Conservation (phyloP, 1,139 yeast species). For the Zygosaccharomyces pseudobailii region DNA sequence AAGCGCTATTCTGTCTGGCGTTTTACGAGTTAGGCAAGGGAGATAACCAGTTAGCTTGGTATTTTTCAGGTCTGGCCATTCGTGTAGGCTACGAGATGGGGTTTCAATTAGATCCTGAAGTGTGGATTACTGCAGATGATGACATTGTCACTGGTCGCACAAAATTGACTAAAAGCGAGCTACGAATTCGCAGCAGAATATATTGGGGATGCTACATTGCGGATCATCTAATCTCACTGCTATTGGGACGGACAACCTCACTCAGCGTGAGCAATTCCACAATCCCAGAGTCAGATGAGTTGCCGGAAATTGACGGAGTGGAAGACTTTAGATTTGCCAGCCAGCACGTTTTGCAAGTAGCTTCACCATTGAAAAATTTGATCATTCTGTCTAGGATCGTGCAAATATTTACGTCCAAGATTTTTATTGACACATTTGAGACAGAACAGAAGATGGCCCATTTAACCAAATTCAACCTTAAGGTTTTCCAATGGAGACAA, state of each 20-base stretch:
- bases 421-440: constrained; percentile 32
- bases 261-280: constrained; percentile 55
- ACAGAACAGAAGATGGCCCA: constrained; percentile 26
- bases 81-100: constrained; percentile 64
- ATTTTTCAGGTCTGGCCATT: constrained; percentile 59
- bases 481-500: constrained; percentile 48
- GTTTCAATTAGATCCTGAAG: constrained; percentile 57
- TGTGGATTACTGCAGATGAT: constrained; percentile 41
- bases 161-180: constrained; percentile 37
- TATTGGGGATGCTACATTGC: constrained; percentile 68
- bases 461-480: constrained; percentile 43
- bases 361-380: constrained; percentile 41
- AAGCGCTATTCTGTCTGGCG: constrained; percentile 49
- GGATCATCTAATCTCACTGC: constrained; percentile 56
- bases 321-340: constrained; percentile 40
- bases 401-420: constrained; percentile 43
- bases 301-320: constrained; percentile 56
- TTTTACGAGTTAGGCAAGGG: constrained; percentile 59
- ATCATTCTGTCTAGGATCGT: constrained; percentile 53
- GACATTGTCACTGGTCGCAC: constrained; percentile 10
- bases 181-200: constrained; percentile 53
- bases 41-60: constrained; percentile 56
- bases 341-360: constrained; percentile 40
- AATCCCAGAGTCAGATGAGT: constrained; percentile 56
- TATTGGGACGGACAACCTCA: constrained; percentile 56